Base-by-base conservation (phyloP, 1,139 yeast species). In the Yamadazyma aaseri region DNA sequence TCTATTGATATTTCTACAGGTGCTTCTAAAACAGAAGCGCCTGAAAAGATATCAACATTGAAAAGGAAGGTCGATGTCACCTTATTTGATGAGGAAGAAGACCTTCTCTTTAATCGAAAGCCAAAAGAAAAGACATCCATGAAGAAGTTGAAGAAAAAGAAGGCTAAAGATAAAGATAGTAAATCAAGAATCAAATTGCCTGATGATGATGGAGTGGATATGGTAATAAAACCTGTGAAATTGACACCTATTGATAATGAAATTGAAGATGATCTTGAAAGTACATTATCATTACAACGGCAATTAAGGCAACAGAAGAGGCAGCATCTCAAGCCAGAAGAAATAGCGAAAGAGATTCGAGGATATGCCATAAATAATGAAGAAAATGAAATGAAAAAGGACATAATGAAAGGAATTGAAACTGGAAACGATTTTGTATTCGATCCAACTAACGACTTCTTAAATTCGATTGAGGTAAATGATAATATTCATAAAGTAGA, bases 391-490 rank as follows among this genome's bases (percentile, higher is more conserved):
- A 28, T 51, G 18, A 62, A 50, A 9, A 46, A 45, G 25, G 45
- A 36, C 3, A 29, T 42, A 3, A 45, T 44, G 38, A 32, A 36
- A 6, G 71, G 67, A 1, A 42, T 74, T 3, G 32, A 20, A 3
- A 26, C 15, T 8, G n/a, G n/a, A n/a, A n/a, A n/a, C n/a, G 31
- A 23, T 7, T 14, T 33, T 20, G 63, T 74, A 0, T 62, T 79
- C 29, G 81, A 81, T 51, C 85, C 79, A 35, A 79, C 78, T 3
- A 53, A 65, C 3, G 83, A 77, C 22, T 82, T 85, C 51, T 61
- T 85, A 39, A 65, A 60, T 13, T 57, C 64, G 1, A 42, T 76
- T 10, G 29, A 11, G 8, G 24, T 5, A 17, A 8, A 7, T 20
- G 26, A 21, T 16, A 14, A 23, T 7, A n/a, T 8, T 6, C 20